These are phyloP conservation scores for Porphyrellus sp. DNA, from an alignment of 1,284 basidiomycete species.

Conservation along the genomic window DNA sequence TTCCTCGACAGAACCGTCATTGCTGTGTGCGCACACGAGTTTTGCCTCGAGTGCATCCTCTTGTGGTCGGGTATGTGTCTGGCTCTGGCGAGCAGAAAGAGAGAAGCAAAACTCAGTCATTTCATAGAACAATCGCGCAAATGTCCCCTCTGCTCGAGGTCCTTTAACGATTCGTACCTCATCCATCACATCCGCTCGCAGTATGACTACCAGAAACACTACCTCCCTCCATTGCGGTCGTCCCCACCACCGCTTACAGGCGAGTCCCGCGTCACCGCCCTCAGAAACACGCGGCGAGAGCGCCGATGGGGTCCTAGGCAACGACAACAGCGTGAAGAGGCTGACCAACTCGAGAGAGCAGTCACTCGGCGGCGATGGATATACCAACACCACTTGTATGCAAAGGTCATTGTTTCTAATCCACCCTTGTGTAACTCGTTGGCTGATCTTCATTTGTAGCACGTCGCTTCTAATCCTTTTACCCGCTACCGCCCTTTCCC, in stretches of 20 bases:
- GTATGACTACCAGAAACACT: slow-evolving; percentile 79
- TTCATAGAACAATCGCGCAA: slow-evolving; percentile 62
- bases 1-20: slow-evolving; percentile 76
- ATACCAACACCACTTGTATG: slow-evolving; percentile 74
- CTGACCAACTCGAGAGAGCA: slow-evolving; percentile 64
- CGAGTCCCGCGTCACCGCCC: slow-evolving; percentile 28
- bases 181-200: slow-evolving; percentile 77
- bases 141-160: slow-evolving; percentile 80
- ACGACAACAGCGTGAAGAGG: slow-evolving; percentile 50
- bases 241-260: slow-evolving; percentile 41
- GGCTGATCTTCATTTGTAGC: slow-evolving; percentile 44
- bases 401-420: slow-evolving; percentile 53
- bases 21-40: slow-evolving; percentile 81
- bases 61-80: slow-evolving; percentile 68
- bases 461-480: slow-evolving; percentile 79
- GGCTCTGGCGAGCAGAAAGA: background rate
- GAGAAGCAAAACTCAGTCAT: background rate
- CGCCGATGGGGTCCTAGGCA: slow-evolving; percentile 56
- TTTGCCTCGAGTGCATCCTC: slow-evolving; percentile 85
- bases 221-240: slow-evolving; percentile 62
- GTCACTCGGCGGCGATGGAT: slow-evolving; percentile 58
- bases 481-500: slow-evolving; percentile 83
- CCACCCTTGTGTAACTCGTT: background rate
- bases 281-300: slow-evolving; percentile 41
- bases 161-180: slow-evolving; percentile 66